phyloP scores from a whole-genome alignment of 108 stramenopile genomes.

The Aurantiochytrium sp. region DNA sequence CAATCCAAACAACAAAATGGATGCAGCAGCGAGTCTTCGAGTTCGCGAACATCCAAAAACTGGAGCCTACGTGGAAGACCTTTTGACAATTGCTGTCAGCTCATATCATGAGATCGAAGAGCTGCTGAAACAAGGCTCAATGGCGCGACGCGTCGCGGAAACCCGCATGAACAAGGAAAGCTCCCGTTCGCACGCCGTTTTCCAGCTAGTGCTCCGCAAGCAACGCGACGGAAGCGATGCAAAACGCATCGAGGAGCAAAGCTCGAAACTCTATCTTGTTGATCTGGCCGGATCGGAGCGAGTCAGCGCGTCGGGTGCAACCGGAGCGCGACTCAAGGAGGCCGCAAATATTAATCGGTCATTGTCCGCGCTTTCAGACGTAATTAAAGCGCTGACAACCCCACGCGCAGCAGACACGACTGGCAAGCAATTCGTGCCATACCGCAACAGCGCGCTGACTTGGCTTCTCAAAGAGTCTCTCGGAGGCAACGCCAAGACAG shows the following conservation, averaged over 20 bases:
- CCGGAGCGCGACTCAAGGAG: conserved; percentile 79
- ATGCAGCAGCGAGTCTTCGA: conserved; percentile 23
- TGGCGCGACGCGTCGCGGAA: conserved; percentile 72
- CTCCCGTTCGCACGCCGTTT: conserved; percentile 87
- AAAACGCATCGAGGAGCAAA: conserved; percentile 46
- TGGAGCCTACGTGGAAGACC: conserved; percentile 82
- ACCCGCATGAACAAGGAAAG: conserved; percentile 93
- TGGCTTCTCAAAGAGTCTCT: conserved; percentile 44
- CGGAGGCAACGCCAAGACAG: conserved; percentile 29
- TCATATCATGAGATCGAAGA: conserved; percentile 67
- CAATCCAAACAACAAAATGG: conserved; percentile 48
- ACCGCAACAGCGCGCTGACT: conserved; percentile 51
- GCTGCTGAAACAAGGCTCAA: conserved; percentile 70
- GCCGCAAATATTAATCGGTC: conserved; percentile 98
- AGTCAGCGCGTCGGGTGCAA: conserved; percentile 80
- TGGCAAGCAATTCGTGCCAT: conserved; percentile 43
- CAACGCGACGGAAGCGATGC: conserved; percentile 22
- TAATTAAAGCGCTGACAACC: conserved; percentile 48
- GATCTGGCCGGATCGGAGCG: conserved; percentile 97
- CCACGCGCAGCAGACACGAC: conserved; percentile 56
- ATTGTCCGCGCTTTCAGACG: conserved; percentile 90
- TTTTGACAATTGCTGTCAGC: conserved; percentile 70
- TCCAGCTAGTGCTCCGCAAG: conserved; percentile 53
- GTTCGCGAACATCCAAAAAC: conserved; percentile 60
- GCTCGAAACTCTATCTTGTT: conserved; percentile 77